These are phyloP conservation scores for Fragilaria radians DNA, from an alignment of 108 stramenopile genomes.

Conservation along the genomic window DNA sequence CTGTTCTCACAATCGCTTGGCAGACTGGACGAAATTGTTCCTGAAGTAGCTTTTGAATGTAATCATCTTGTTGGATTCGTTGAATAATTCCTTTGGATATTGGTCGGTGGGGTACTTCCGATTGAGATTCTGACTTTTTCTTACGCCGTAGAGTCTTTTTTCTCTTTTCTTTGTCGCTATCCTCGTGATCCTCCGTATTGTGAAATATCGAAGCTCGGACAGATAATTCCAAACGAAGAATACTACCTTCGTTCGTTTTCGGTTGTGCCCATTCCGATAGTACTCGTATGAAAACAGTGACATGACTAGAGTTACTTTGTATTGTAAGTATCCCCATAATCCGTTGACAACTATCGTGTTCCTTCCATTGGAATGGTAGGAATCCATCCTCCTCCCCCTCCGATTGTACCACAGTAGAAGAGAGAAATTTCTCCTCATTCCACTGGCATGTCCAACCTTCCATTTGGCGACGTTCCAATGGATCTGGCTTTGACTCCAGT, in stretches of 20 bases:
- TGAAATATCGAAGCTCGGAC: no score
- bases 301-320: slow-evolving; percentile 21
- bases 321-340: slow-evolving; percentile 21
- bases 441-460: slow-evolving; percentile 38
- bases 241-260: neutral
- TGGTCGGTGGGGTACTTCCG: neutral
- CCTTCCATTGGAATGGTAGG: neutral
- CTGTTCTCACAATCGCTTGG: slow-evolving; percentile 47
- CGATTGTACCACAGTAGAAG: neutral
- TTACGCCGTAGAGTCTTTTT: neutral
- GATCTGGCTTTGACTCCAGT: slow-evolving; percentile 63
- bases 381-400: neutral
- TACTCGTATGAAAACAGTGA: slow-evolving; percentile 13
- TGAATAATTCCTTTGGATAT: neutral
- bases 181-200: no score
- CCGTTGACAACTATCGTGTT: neutral
- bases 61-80: neutral
- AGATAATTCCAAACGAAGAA: neutral
- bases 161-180: neutral
- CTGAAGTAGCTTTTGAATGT: neutral
- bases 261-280: slow-evolving; percentile 12
- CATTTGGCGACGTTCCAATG: slow-evolving; percentile 41
- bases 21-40: slow-evolving; percentile 21
- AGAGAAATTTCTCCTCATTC: slow-evolving; percentile 16
- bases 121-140: neutral